These are phyloP conservation scores for Eucalyptus caleyi DNA, from an alignment of 345 rosid genomes.

Conservation along the genomic window DNA sequence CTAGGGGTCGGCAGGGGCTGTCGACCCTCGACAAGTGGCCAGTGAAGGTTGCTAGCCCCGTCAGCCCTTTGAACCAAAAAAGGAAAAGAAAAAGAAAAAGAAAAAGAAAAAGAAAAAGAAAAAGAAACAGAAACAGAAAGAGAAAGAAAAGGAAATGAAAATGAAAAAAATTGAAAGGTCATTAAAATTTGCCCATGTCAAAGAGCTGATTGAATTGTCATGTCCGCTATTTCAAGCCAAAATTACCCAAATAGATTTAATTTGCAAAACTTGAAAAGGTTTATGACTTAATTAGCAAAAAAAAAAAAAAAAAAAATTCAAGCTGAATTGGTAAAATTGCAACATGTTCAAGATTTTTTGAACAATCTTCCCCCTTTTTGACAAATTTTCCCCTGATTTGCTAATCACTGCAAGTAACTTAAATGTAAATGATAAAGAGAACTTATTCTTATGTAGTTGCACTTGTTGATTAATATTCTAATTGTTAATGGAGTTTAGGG, in stretches of 20 bases:
- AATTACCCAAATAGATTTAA: no score
- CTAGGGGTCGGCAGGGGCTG: rapidly evolving
- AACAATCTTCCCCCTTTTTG: background rate
- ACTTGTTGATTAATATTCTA: background rate
- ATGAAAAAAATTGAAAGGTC: background rate
- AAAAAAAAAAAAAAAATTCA: background rate
- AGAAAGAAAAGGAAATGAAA: no score
- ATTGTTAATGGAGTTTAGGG: background rate
- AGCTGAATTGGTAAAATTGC: background rate
- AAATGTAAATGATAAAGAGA: background rate
- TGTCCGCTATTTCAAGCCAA: rapidly evolving
- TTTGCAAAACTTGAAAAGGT: background rate
- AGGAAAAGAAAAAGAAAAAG: no score
- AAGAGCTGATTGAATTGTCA: background rate
- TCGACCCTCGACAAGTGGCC: no score
- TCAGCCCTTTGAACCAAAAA: no score
- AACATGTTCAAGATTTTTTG: background rate
- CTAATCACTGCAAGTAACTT: background rate
- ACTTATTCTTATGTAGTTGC: background rate
- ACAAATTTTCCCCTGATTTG: background rate
- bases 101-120: no score
- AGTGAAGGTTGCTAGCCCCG: rapidly evolving
- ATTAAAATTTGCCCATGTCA: no score
- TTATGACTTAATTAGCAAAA: background rate
- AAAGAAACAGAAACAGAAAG: no score